phyloP scores from a whole-genome alignment of 2,329 filamentous ascomycete genomes.

The Cadophora sp. region DNA sequence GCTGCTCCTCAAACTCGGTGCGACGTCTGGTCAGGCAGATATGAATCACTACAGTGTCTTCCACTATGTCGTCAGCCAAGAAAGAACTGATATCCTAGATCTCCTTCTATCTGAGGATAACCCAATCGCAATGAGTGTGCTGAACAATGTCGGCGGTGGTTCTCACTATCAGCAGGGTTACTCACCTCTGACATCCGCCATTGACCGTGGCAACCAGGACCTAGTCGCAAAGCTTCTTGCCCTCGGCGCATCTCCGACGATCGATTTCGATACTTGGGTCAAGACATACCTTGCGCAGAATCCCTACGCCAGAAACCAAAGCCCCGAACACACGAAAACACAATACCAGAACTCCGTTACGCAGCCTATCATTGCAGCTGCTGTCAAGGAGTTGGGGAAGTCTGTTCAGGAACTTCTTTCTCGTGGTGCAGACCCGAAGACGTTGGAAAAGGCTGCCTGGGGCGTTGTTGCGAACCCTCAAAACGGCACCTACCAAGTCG shows the following conservation, averaged over 20 bases:
- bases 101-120: conserved; percentile 62
- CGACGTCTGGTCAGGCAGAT: conserved; percentile 77
- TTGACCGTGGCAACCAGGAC: conserved; percentile 57
- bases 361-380: conserved; percentile 73
- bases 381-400: conserved; percentile 55
- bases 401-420: conserved; percentile 60
- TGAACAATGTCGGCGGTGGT: conserved; percentile 65
- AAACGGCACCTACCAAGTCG: conserved; percentile 44
- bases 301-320: conserved; percentile 46
- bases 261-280: conserved; percentile 70
- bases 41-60: conserved; percentile 68
- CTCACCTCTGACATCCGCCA: conserved; percentile 64
- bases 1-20: conserved; percentile 72
- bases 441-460: conserved; percentile 53
- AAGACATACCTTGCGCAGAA: conserved; percentile 57
- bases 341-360: conserved; percentile 55
- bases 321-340: conserved; percentile 55
- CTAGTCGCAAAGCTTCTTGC: conserved; percentile 67
- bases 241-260: conserved; percentile 62
- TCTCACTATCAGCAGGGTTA: conserved; percentile 46
- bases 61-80: conserved; percentile 64
- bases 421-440: conserved; percentile 70
- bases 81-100: conserved; percentile 56
- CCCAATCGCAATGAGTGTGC: conserved; percentile 64
- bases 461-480: conserved; percentile 44